Conservation (phyloP, 164 flowering plant genomes). For the Santalum album region DNA sequence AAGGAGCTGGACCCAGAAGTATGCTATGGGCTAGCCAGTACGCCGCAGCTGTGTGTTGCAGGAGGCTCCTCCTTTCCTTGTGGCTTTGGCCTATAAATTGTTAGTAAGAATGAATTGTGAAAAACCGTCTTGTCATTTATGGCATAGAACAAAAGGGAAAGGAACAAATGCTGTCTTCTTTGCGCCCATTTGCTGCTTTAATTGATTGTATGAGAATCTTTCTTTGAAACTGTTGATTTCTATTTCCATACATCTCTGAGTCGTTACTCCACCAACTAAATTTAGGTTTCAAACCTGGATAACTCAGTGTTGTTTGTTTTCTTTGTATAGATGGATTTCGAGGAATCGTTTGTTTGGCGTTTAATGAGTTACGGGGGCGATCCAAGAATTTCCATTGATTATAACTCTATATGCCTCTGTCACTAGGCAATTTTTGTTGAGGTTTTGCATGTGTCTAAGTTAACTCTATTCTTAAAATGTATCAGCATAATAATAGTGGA, state of each 20-base stretch:
- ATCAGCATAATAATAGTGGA: too few relatives aligned
- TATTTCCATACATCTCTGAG: neutral
- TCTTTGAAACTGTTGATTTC: conserved; percentile 1
- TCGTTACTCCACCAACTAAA: too few relatives aligned
- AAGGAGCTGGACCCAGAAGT: conserved; percentile 58
- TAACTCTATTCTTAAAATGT: too few relatives aligned
- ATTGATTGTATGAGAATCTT: conserved; percentile 18
- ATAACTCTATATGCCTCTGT: too few relatives aligned
- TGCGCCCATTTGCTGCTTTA: conserved; percentile 14
- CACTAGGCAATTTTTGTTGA: too few relatives aligned
- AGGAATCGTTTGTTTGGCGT: too few relatives aligned
- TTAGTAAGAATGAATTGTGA: conserved; percentile 17
- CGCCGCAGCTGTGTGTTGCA: conserved; percentile 4
- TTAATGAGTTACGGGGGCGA: too few relatives aligned
- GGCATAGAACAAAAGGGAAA: conserved; percentile 14
- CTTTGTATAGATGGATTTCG: too few relatives aligned
- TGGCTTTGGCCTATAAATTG: conserved; percentile 13
- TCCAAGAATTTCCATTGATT: too few relatives aligned
- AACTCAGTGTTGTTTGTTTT: too few relatives aligned
- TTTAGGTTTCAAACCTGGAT: too few relatives aligned
- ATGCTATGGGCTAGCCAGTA: conserved; percentile 51
- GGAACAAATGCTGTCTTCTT: conserved; percentile 13
- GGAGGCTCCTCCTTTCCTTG: conserved; percentile 18
- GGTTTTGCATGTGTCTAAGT: too few relatives aligned
- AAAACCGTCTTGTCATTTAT: neutral